Base-by-base conservation (phyloP, 1,139 yeast genomes). In the Pichia sp. region DNA sequence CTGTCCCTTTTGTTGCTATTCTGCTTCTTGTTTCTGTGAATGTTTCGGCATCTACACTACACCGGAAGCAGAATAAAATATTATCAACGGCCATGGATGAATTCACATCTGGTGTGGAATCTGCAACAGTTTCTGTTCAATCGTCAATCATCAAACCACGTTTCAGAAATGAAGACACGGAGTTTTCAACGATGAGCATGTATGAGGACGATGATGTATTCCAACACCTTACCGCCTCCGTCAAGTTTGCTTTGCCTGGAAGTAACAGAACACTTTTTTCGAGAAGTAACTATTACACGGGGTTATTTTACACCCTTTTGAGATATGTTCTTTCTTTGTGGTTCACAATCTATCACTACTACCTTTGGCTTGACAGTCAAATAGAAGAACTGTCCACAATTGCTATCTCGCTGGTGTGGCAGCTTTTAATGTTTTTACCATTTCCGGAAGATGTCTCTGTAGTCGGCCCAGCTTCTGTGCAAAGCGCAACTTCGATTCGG, bases 61-160 rank as follows among this genome's bases (percentile, higher is more conserved):
- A 19, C 23, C 23, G 23, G 23, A 11, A 15, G 19, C 30, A 13
- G 38, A 32, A 41, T 4, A n/a, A 3, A 8, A 11, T 31, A n/a
- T 6, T 11, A 11, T 13, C 10, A 36, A 13, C 26, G 4, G n/a
- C 26, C 5, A 52, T 55, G 54, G 41, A 30, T 8, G 42, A 50
- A 2, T 4, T 50, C n/a, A 32, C 52, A 26, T 10, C 52, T 7
- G 51, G 31, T 7, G 42, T 50, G 7, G 49, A 48, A 2, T 53
- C 56, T 2, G 49, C 61, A 2, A 43, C 50, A 2, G 32, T 40
- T 7, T 62, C 66, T 5, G 43, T 58, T 11, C 65, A 60, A 34
- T 64, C 67, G 0, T 64, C 67, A 10, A 63, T 65, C 29, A 56
- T 65, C 11, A 60, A 64, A 49, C 68, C 69, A 13, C 45, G 56